Base-by-base conservation (phyloP, 441 rosid species). In the Kokia cookei region DNA sequence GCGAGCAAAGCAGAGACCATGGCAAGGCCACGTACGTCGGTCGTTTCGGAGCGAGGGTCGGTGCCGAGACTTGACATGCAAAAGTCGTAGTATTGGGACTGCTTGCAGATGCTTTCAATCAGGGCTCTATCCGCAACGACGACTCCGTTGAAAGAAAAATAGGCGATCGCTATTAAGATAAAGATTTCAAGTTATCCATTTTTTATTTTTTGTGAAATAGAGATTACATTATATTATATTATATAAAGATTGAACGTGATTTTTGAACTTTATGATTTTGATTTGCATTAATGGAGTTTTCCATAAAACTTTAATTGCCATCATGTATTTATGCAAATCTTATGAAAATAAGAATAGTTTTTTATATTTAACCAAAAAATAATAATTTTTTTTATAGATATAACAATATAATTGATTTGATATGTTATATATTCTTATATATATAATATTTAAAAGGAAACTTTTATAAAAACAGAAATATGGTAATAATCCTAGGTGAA, bases 81-180 rank as follows among this genome's bases (percentile, higher is more conserved):
- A 47, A 54, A 64, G 5, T 15, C 5, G 75, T 40, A 62, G 40
- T 63, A 59, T 14, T 62, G 8, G 65, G 51, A 70, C 40, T 54
- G 13, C 66, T 63, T 42, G 48, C 69, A 64, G 27, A 64, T 64
- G 7, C 69, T 64, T 13, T 65, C 71, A 26, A 27, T 73, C 55
- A 15, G 15, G 53, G 40, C 50, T n/a, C 3, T 11, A 15, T 76
- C 79, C n/a, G 48, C 37, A 35, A 15, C 12, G 65, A 43, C n/a
- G 4, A 32, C 37, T 32, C 42, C 65, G 9, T 14, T 14, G 65
- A 60, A 60, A 40, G 42, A 29, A 13, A 13, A 60, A 6, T 15
- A 60, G 15, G 4, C 2, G 64, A 40, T 29, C 1, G 7, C 3
- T 59, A 60, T 9, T 1, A 60, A 27, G 17, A 29, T 40, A 29